Evolutionary conservation across 2,329 filamentous ascomycete genomes (phyloP), one percentile per base, ranked within the genome.

Genomic region (Sporothrix globosa): DNA sequence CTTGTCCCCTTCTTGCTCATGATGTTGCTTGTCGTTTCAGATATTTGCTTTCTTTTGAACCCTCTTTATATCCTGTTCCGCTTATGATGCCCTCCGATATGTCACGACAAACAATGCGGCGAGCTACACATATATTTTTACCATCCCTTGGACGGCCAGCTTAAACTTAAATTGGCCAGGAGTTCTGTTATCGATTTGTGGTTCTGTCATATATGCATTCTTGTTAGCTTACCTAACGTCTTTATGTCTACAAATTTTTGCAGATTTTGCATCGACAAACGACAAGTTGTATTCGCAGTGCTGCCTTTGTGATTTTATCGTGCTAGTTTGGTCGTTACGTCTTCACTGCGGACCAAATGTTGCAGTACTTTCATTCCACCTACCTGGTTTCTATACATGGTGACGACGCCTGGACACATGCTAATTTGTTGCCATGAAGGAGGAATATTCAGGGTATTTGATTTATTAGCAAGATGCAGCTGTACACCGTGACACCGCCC

Each of bases 51-150:
- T 21, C 21, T 30, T 44, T 56, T 27, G 13, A 39, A 7, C 14
- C 9, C 17, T 60, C 53, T 69, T 63, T 69, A 60, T 65, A 41
- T 63, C 44, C 39, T 30, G n/a, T 46, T 65, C 30, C 30, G 52
- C 13, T 69, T 69, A 54, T 27, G 48, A 66, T 66, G 63, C 63
- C n/a, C 61, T 66, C 61, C 61, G 61, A 66, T 27, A 66, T 66
- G 39, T 66, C 61, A 66, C 61, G 61, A 66, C 19, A 66, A 52
- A 39, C 30, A n/a, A 50, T 61, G 24, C 50, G 61, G 46, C 46
- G 30, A 50, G n/a, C 19, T 13, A 21, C 17, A 10, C 30, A 10
- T 34, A 24, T 27, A 11, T 53, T 53, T 21, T 14, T 39, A 17
- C 21, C n/a, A 46, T 27, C 34, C 6, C 52, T 39, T 50, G 63